A percentile compares a stretch with the other conserved stretches of the same genome.
Evolutionary conservation across 495 filamentous ascomycete genomes (phyloP).

Genomic region (Cercophora scortea): DNA sequence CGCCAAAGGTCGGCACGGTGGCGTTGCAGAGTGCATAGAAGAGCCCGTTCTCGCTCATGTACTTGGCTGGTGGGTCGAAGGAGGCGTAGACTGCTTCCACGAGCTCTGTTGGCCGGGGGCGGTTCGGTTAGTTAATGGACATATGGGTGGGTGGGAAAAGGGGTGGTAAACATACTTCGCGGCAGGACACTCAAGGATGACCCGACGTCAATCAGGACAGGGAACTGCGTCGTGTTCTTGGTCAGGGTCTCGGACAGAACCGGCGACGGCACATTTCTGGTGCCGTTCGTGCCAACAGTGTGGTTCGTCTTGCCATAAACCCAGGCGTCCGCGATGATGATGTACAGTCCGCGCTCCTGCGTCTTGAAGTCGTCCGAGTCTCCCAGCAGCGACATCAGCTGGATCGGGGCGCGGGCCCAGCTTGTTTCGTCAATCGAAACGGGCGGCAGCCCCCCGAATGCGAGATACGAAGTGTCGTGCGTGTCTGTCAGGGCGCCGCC

Average conservation of each 20-base stretch:
- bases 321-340: constrained; percentile 22
- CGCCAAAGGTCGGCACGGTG: constrained; percentile 43
- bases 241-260: neutral
- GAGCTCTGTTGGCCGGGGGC: constrained; percentile 24
- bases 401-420: constrained; percentile 25
- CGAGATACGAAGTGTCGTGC: constrained; percentile 7
- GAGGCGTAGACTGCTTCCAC: constrained; percentile 38
- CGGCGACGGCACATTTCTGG: neutral
- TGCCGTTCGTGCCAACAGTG: neutral
- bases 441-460: constrained; percentile 41
- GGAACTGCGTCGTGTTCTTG: constrained; percentile 22
- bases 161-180: constrained; percentile 6
- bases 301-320: constrained; percentile 8
- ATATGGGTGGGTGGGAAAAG: neutral
- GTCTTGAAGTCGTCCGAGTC: constrained; percentile 14
- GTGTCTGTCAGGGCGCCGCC: neutral
- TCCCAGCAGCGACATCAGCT: constrained; percentile 10
- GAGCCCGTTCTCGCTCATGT: constrained; percentile 25
- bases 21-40: constrained; percentile 51
- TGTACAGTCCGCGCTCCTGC: constrained; percentile 23
- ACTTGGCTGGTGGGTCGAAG: constrained; percentile 46
- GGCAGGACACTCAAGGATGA: constrained; percentile 31
- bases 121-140: neutral
- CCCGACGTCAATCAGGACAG: constrained; percentile 34
- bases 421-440: constrained; percentile 20